These are phyloP conservation scores for Penicillium waksmanii DNA, from an alignment of 495 filamentous ascomycete genomes.

Conservation along the genomic window DNA sequence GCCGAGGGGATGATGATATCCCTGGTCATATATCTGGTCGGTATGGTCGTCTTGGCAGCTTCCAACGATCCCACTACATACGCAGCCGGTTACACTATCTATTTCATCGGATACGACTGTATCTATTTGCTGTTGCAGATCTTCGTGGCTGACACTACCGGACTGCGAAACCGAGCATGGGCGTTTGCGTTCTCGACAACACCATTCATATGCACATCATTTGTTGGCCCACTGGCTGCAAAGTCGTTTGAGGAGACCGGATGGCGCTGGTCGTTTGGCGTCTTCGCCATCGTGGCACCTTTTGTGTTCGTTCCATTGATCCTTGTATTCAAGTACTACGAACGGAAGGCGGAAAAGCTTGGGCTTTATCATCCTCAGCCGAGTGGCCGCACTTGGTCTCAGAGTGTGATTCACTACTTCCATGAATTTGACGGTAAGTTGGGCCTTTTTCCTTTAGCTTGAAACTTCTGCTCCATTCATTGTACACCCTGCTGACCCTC, in stretches of 20 bases:
- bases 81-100: slow-evolving; percentile 57
- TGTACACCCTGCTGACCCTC: slow-evolving; percentile 3
- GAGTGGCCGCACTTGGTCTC: slow-evolving; percentile 49
- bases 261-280: slow-evolving; percentile 68
- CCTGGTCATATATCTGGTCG: slow-evolving; percentile 41
- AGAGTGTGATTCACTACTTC: slow-evolving; percentile 57
- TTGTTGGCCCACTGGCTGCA: slow-evolving; percentile 40
- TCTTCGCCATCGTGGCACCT: slow-evolving; percentile 63
- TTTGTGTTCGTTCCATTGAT: slow-evolving; percentile 57
- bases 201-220: slow-evolving; percentile 65
- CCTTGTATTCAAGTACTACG: slow-evolving; percentile 59
- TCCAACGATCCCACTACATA: slow-evolving; percentile 52
- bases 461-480: not conserved
- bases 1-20: slow-evolving; percentile 54
- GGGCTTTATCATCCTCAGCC: slow-evolving; percentile 40
- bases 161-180: slow-evolving; percentile 63
- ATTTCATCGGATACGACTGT: slow-evolving; percentile 61
- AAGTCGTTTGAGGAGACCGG: slow-evolving; percentile 51
- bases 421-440: slow-evolving; percentile 62
- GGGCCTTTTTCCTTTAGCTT: not conserved
- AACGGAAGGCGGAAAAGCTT: slow-evolving; percentile 58
- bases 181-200: slow-evolving; percentile 65
- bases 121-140: slow-evolving; percentile 60
- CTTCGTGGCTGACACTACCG: slow-evolving; percentile 70
- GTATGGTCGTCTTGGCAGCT: slow-evolving; percentile 53